Percentiles rank a stretch among this genome's conserved stretches.
Conservation (phyloP, 2,329 filamentous ascomycete genomes). For the Penicillium sp. region DNA sequence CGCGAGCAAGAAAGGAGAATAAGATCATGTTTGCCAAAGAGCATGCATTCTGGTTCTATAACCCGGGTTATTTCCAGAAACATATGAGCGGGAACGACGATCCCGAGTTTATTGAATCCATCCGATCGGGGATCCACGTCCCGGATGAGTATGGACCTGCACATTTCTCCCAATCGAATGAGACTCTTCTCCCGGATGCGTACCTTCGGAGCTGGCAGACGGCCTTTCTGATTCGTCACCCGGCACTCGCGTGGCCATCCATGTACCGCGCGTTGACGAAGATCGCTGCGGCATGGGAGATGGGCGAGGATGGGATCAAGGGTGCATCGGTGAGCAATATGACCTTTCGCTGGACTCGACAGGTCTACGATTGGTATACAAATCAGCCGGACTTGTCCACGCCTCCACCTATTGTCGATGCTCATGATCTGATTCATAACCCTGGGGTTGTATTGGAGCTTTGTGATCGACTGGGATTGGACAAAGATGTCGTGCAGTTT, state of each 20-base stretch:
- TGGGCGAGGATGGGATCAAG: constrained; percentile 14
- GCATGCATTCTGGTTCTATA: constrained; percentile 29
- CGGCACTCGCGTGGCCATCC: constrained; percentile 38
- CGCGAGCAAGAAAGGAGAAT: constrained; percentile 18
- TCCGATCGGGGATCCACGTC: constrained; percentile 12
- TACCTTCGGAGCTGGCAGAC: constrained; percentile 32
- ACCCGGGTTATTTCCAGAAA: constrained; percentile 19
- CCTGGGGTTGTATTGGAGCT: constrained; percentile 27
- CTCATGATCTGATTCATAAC: constrained; percentile 36
- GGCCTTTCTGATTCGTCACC: constrained; percentile 38
- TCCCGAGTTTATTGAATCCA: constrained; percentile 7
- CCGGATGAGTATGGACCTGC: constrained; percentile 13
- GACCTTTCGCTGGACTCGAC: constrained; percentile 29
- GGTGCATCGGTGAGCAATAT: constrained; percentile 20
- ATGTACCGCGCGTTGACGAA: constrained; percentile 30
- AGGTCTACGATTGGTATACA: constrained; percentile 35
- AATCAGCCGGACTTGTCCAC: constrained; percentile 17
- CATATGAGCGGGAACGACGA: constrained; percentile 6
- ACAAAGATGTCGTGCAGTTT: constrained; percentile 28
- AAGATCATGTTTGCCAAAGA: constrained; percentile 36
- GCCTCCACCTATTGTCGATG: constrained; percentile 33
- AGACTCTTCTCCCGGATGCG: constrained; percentile 34
- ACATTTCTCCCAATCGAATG: constrained; percentile 27
- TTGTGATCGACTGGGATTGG: constrained; percentile 30
- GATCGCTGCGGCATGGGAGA: constrained; percentile 10